Base-by-base conservation (phyloP, 257 asterid genomes). In the Przewalskia tangutica region DNA sequence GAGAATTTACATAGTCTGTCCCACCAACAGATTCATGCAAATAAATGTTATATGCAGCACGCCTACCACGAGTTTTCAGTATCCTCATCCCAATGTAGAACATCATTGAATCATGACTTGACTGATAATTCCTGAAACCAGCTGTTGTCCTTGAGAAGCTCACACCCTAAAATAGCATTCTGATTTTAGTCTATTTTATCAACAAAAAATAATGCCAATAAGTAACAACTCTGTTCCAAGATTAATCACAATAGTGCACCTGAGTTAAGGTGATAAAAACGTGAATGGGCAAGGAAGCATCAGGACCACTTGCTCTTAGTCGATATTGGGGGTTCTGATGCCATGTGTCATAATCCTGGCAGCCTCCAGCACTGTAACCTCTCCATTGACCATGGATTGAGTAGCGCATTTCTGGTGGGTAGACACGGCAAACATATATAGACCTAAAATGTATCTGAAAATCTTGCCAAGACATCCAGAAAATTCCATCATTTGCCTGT, bases 401-500 rank as follows among this genome's bases (percentile, higher is more conserved):
- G 88, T 92, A 93, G 63, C 95, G 97, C 99, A 96, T 96, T 85
- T 96, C 99, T 7, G 94, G 94, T 42, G 99, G 99, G 89, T 96
- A 96, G 82, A 94, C 99, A 73, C 99, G 99, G 65, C 99, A 96
- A 17, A 96, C 94, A 64, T 96, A 96, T 87, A 96, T 96, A 60
- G 99, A 96, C 83, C 99, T 89, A 89, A 96, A 96, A 84, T 96
- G 99, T 79, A 96, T 93, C 85, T 94, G 99, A 77, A 96, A 96
- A 88, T 96, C 99, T 93, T 96, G 99, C 99, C 99, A 96, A 54
- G 99, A 96, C 99, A 96, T 96, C 99, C 99, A 96, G 88, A 96
- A 96, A 84, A 96, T 96, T 54, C 99, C 99, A 53, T 96, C 98
- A 80, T 91, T 93, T 48, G 97, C 98, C 98, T 96, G 92, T 85